These are phyloP conservation scores for Hanseniaspora singularis DNA, from an alignment of 805 yeast genomes.

Conservation along the genomic window DNA sequence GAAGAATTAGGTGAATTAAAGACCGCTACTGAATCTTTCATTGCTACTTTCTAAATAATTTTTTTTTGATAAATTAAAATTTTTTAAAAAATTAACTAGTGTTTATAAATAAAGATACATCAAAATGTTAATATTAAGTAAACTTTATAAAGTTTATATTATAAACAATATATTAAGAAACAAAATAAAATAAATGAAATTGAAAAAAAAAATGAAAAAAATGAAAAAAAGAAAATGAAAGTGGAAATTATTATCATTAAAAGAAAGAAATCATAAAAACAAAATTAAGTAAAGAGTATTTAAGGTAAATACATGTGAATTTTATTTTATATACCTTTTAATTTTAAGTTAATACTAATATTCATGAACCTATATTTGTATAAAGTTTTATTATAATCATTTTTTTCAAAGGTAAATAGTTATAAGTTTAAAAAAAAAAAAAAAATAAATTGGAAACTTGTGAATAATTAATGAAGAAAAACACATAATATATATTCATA, in stretches of 20 bases:
- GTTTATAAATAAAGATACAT: neutral
- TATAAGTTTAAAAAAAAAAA: slow-evolving; percentile 1
- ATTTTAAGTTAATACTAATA: slow-evolving; percentile 14
- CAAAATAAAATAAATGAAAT: too few species aligned
- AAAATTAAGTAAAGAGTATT: neutral
- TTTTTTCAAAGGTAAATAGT: too few species aligned
- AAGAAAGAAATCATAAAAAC: too few species aligned
- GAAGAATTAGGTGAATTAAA: slow-evolving; percentile 79
- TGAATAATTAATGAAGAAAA: too few species aligned
- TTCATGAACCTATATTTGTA: slow-evolving; percentile 12
- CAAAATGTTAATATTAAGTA: too few species aligned
- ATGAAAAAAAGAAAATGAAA: too few species aligned
- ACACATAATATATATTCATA: too few species aligned
- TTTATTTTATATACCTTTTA: slow-evolving; percentile 6
- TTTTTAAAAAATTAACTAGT: slow-evolving; percentile 9
- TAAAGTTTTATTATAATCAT: neutral
- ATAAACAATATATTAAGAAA: too few species aligned
- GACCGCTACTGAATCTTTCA: slow-evolving; percentile 83
- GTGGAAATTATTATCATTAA: too few species aligned
- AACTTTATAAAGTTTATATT: too few species aligned
- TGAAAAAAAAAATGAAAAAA: too few species aligned
- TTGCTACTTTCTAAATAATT: slow-evolving; percentile 62
- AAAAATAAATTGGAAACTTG: neutral
- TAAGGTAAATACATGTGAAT: neutral
- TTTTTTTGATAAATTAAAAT: neutral